A percentile compares a stretch with the other conserved stretches of the same genome.
phyloP scores from a whole-genome alignment of 2,329 filamentous ascomycete species.

The Eutypella sp. region DNA sequence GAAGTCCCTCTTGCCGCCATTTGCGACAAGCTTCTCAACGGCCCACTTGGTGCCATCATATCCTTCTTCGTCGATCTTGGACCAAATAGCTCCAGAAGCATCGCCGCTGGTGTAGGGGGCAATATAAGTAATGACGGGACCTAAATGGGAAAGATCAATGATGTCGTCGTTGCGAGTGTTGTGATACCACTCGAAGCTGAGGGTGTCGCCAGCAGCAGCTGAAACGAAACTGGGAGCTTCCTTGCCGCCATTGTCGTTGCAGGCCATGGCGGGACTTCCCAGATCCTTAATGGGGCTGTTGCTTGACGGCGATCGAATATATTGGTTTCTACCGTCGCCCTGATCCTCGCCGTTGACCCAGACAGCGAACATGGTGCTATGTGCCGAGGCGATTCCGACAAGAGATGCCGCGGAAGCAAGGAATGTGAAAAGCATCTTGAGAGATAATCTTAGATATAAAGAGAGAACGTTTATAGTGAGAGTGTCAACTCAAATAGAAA shows the following conservation, averaged over 20 bases:
- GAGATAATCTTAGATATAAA: not conserved
- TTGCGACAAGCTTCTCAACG: constrained; percentile 40
- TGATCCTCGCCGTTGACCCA: constrained; percentile 43
- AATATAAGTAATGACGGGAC: constrained; percentile 50
- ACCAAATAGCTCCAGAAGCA: constrained; percentile 47
- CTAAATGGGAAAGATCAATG: constrained; percentile 47
- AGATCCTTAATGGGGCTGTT: constrained; percentile 43
- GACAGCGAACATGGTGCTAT: constrained; percentile 41
- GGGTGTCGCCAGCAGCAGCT: constrained; percentile 42
- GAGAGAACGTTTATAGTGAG: not conserved
- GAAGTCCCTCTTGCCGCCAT: constrained; percentile 44
- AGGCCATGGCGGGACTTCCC: constrained; percentile 35
- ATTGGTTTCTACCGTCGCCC: constrained; percentile 34
- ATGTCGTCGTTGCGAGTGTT: constrained; percentile 45
- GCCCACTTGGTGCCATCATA: constrained; percentile 37
- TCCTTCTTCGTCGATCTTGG: constrained; percentile 36
- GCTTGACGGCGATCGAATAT: constrained; percentile 40
- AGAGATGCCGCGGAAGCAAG: constrained; percentile 27
- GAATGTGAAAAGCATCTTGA: constrained; percentile 29
- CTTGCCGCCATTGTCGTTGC: constrained; percentile 38
- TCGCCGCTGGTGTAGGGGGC: constrained; percentile 36
- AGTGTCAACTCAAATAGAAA: not conserved
- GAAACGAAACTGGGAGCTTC: constrained; percentile 33
- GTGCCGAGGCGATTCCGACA: constrained; percentile 35
- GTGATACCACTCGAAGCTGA: constrained; percentile 48